A percentile compares a stretch with the other conserved stretches of the same genome.
Conservation (phyloP, 2,329 filamentous ascomycete species). For the Fusarium keratoplasticum region DNA sequence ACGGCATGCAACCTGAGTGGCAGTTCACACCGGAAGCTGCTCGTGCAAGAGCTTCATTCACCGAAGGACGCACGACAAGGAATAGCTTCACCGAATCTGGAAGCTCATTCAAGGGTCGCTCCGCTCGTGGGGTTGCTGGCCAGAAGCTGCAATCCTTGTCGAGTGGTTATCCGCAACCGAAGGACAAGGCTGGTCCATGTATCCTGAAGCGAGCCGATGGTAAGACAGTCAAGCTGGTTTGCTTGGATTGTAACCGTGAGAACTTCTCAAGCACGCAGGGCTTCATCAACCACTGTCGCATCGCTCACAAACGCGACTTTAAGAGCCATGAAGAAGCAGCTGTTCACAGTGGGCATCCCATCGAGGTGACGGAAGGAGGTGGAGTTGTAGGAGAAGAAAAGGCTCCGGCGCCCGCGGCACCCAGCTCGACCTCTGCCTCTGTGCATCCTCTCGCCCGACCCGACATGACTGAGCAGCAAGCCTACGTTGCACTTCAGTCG, state of each 20-base stretch:
- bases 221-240: slow-evolving; percentile 89
- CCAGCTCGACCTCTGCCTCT: slow-evolving; percentile 28
- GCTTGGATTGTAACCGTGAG: slow-evolving; percentile 86
- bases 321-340: slow-evolving; percentile 97
- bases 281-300: slow-evolving; percentile 99
- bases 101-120: slow-evolving; percentile 62
- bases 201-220: slow-evolving; percentile 88
- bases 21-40: slow-evolving; percentile 55
- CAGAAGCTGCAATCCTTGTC: slow-evolving; percentile 77
- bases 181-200: slow-evolving; percentile 85
- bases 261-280: slow-evolving; percentile 97
- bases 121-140: slow-evolving; percentile 62
- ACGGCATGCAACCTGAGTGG: slow-evolving; percentile 69
- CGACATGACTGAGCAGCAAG: slow-evolving; percentile 66
- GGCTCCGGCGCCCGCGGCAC: slow-evolving; percentile 20
- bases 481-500: slow-evolving; percentile 61
- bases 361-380: slow-evolving; percentile 63
- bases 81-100: slow-evolving; percentile 68
- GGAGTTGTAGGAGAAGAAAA: slow-evolving; percentile 42
- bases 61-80: slow-evolving; percentile 83
- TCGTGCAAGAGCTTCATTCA: slow-evolving; percentile 57
- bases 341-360: slow-evolving; percentile 83
- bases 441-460: slow-evolving; percentile 52
- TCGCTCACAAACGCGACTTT: slow-evolving; percentile 92
- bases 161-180: slow-evolving; percentile 77